Conservation (phyloP, 176 grass and related monocot species). For the Olyra latifolia region DNA sequence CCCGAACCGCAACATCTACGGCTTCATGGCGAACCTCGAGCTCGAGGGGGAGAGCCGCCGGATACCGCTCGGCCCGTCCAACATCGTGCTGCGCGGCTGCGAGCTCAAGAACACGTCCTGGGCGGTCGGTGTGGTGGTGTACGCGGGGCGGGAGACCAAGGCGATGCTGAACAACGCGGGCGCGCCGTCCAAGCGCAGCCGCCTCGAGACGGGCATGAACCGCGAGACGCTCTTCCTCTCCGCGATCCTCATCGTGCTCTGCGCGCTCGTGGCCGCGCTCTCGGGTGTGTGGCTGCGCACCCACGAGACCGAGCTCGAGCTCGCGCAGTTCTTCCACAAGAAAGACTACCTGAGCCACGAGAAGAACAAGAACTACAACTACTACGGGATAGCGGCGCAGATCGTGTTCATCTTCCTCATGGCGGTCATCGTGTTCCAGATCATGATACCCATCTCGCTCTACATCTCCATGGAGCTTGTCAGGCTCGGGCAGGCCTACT, state of each 20-base stretch:
- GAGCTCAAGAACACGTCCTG: conserved; percentile 92
- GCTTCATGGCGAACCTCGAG: conserved; percentile 76
- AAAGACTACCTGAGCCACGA: conserved; percentile 45
- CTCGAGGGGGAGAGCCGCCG: conserved; percentile 44
- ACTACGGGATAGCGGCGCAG: conserved; percentile 75
- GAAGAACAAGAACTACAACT: conserved; percentile 61
- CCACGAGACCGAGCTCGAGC: conserved; percentile 52
- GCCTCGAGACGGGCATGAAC: conserved; percentile 81
- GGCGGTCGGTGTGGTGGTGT: conserved; percentile 75
- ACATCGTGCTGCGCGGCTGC: conserved; percentile 91
- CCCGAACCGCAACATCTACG: conserved; percentile 86
- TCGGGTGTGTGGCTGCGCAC: conserved; percentile 63
- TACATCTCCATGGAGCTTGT: conserved; percentile 97
- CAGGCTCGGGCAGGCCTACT: conserved; percentile 87
- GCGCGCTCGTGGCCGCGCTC: conserved; percentile 49
- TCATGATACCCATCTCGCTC: conserved; percentile 95
- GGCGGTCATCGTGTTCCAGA: conserved; percentile 96
- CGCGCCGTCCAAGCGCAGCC: conserved; percentile 66
- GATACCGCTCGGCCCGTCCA: conserved; percentile 74
- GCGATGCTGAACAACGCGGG: conserved; percentile 88
- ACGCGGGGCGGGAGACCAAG: conserved; percentile 79
- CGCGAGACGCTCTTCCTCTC: conserved; percentile 80
- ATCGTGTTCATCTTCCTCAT: conserved; percentile 81
- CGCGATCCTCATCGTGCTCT: conserved; percentile 58
- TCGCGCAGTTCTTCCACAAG: conserved; percentile 76